phyloP scores from a whole-genome alignment of 192 early-diverging fungal species.

The Polychytrium aggregatum region DNA sequence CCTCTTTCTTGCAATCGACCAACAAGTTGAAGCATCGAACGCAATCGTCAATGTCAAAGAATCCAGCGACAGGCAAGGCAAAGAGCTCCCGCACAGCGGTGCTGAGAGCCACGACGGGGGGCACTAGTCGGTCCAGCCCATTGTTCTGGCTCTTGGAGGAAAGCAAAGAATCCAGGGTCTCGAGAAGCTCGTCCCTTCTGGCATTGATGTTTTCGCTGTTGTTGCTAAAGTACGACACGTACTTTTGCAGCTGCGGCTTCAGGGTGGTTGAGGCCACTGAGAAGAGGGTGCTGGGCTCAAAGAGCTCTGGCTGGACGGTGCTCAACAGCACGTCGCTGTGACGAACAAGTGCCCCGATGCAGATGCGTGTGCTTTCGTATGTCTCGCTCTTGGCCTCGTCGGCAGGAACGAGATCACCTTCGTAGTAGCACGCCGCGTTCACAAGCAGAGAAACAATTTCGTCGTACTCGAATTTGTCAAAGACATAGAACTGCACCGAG shows the following conservation, averaged over 20 bases:
- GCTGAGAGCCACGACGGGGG: slow-evolving; percentile 9
- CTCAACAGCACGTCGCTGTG: slow-evolving; percentile 14
- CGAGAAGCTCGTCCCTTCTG: slow-evolving; percentile 5
- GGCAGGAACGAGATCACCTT: neutral
- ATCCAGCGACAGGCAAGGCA: slow-evolving; percentile 15
- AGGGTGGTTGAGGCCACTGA: neutral
- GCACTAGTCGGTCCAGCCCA: slow-evolving; percentile 6
- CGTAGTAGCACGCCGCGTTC: slow-evolving; percentile 1
- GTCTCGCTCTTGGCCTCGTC: neutral
- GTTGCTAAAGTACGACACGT: slow-evolving; percentile 12
- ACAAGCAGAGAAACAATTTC: slow-evolving; percentile 10
- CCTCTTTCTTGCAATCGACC: neutral
- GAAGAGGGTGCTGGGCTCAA: slow-evolving; percentile 5
- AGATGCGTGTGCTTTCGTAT: slow-evolving; percentile 1
- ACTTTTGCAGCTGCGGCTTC: slow-evolving; percentile 12
- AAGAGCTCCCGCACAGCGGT: slow-evolving; percentile 3
- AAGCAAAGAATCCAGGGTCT: slow-evolving; percentile 3
- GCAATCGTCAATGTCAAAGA: slow-evolving; percentile 8
- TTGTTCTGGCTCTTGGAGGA: neutral
- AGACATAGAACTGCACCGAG: slow-evolving; percentile 24
- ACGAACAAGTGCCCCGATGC: slow-evolving; percentile 17
- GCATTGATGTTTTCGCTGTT: slow-evolving; percentile 1
- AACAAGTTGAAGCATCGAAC: neutral
- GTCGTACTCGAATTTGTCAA: slow-evolving; percentile 5
- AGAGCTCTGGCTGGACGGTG: slow-evolving; percentile 13